Base-by-base conservation (phyloP, 306 rosid genomes). In the Quercus alba region DNA sequence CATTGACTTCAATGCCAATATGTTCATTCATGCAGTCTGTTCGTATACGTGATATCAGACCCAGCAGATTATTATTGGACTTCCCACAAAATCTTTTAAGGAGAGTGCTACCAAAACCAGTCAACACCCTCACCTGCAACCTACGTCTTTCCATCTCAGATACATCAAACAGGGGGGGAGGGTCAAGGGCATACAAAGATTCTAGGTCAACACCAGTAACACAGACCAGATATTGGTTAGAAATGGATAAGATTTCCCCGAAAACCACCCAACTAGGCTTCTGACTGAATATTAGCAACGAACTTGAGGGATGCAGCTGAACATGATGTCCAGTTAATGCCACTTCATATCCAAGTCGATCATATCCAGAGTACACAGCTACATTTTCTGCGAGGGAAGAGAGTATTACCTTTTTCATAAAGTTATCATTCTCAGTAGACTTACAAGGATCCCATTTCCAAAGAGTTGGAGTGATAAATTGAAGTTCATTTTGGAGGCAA, bases 201-300 rank as follows among this genome's bases (percentile, higher is more conserved):
- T 88, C 88, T 75, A 84, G 75, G 76, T 93, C 97, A 83, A 93
- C 61, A 57, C 94, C 89, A 74, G 85, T 91, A 61, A 89, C 97
- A 18, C 98, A 96, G 52, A 89, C 87, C 86, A 96, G 84, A 88
- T 91, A 96, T 70, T 90, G 83, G 74, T 81, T 88, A 66, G 92
- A 83, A 66, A 82, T 62, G 21, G 99, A 93, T 51, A 96, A 89
- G 56, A 96, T 66, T 82, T 96, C 97, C 54, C 92, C 79, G 23
- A 96, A 96, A 73, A 96, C 99, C 26, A 96, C 97, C 98, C 99
- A 96, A 77, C 83, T 72, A n/a, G 99, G 99, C 87, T 86, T 90
- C 85, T 93, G 87, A 75, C 89, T 84, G 77, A 90, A 96, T 38
- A 96, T 84, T 52, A 79, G 92, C 84, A 96, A 89, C 25, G 99